Conservation (phyloP, 1,284 basidiomycete genomes). For the Ceratobasidium sp. region DNA sequence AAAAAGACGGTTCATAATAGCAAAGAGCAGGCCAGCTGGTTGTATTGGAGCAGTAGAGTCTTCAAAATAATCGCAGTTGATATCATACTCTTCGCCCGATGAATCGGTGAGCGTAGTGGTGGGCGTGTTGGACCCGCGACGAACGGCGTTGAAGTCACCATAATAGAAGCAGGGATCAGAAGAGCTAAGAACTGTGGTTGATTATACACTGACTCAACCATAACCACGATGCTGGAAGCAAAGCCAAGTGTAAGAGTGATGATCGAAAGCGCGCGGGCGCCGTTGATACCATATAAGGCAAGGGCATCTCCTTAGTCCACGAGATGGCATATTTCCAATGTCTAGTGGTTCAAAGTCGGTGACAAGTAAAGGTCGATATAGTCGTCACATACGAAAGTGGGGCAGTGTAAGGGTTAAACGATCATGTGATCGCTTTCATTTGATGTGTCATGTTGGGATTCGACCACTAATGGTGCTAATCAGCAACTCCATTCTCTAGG, state of each 20-base stretch:
- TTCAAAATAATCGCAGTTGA: constrained; percentile 50
- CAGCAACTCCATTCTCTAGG: too few relatives aligned
- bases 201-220: constrained; percentile 69
- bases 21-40: constrained; percentile 88
- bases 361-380: neutral
- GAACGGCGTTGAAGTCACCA: constrained; percentile 81
- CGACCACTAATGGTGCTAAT: too few relatives aligned
- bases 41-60: constrained; percentile 71
- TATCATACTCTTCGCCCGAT: constrained; percentile 36
- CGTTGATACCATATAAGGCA: constrained; percentile 83
- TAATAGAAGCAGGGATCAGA: neutral
- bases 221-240: constrained; percentile 80
- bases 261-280: constrained; percentile 80
- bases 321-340: constrained; percentile 8
- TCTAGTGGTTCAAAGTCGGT: neutral
- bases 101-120: constrained; percentile 33
- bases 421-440: too few relatives aligned
- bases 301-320: constrained; percentile 53
- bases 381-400: too few relatives aligned
- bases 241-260: constrained; percentile 79
- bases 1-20: constrained; percentile 83
- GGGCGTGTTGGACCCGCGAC: constrained; percentile 54
- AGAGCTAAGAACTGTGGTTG: neutral
- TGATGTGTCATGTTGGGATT: too few relatives aligned
- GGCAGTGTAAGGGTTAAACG: too few relatives aligned